Percentiles rank a stretch among this genome's conserved stretches.
Conservation (phyloP, 495 filamentous ascomycete genomes). For the Stereocaulon alpinum region DNA sequence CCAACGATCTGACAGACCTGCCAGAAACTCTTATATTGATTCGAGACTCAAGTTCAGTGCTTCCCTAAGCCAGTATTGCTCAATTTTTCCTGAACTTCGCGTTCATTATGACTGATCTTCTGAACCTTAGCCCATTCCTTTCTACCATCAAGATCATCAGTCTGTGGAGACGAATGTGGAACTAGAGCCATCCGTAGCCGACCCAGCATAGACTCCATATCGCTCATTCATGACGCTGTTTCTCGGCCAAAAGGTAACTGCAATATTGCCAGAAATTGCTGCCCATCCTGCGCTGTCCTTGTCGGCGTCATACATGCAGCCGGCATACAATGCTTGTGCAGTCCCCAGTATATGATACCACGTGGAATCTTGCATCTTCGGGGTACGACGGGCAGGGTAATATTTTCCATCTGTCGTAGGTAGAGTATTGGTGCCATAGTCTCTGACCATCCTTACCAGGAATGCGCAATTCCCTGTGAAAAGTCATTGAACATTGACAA, state of each 20-base stretch:
- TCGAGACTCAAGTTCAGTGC: too few species aligned
- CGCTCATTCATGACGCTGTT: background rate
- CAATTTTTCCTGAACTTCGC: too few species aligned
- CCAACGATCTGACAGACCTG: too few species aligned
- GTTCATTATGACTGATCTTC: too few species aligned
- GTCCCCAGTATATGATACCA: background rate
- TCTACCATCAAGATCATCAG: background rate
- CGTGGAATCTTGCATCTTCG: background rate
- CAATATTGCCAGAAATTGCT: background rate
- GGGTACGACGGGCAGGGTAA: background rate
- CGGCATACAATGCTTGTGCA: background rate
- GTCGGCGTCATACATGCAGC: background rate
- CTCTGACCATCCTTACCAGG: conserved; percentile 4
- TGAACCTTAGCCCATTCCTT: background rate
- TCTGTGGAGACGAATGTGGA: background rate
- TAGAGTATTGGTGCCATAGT: background rate
- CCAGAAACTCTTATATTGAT: too few species aligned
- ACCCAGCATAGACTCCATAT: background rate
- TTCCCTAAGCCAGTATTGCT: too few species aligned
- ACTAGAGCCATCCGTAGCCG: background rate
- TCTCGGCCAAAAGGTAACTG: conserved; percentile 2
- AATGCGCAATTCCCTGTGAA: background rate
- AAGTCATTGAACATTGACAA: background rate
- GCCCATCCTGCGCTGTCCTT: background rate
- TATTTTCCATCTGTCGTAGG: background rate